These are phyloP conservation scores for Blastocystis sp. DNA, from an alignment of 352 stramenopile genomes.

Conservation along the genomic window DNA sequence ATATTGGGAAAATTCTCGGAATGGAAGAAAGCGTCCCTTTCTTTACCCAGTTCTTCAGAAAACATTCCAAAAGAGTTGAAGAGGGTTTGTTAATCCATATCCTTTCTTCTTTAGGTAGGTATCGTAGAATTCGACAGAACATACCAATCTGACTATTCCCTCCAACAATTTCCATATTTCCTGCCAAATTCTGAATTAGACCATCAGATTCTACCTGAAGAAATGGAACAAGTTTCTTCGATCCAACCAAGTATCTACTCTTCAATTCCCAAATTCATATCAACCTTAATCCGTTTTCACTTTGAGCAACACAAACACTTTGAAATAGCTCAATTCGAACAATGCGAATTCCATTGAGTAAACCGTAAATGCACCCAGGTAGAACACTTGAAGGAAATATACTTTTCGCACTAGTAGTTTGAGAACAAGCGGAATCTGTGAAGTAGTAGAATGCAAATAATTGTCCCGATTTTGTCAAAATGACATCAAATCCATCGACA, in stretches of 20 bases:
- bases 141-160: no score
- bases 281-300: background rate
- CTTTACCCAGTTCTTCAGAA: no score
- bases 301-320: slow-evolving; percentile 8
- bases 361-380: slow-evolving; percentile 5
- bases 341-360: background rate
- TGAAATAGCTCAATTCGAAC: background rate
- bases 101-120: no score
- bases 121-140: no score
- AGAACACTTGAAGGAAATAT: slow-evolving; percentile 2
- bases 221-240: background rate
- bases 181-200: background rate
- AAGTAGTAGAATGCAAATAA: slow-evolving; percentile 31
- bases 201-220: background rate
- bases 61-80: no score
- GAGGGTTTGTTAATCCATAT: no score
- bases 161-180: slow-evolving; percentile 15
- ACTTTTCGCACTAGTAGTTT: background rate
- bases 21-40: background rate
- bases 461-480: background rate
- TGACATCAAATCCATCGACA: slow-evolving; percentile 31
- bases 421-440: background rate
- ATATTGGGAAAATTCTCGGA: background rate
- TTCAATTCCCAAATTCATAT: background rate
- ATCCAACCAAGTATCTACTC: slow-evolving; percentile 10